Evolutionary conservation across 1,139 yeast genomes (phyloP), one percentile per base, ranked within the genome.

Genomic region (Blastobotrys apis): DNA sequence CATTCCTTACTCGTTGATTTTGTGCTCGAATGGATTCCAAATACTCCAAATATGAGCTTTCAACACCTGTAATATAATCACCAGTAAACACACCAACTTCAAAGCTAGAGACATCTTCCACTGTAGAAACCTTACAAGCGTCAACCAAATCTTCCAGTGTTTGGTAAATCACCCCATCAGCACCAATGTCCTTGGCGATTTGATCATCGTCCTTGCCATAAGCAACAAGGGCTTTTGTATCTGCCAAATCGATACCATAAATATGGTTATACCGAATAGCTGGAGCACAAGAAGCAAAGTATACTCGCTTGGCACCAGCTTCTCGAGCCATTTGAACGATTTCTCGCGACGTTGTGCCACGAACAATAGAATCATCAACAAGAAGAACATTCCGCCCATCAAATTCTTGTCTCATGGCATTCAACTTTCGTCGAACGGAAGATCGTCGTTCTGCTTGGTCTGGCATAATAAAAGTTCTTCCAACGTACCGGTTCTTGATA

Each of bases 21-120:
- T 76, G 77, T 17, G 94, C 94, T 62, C 97, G 78, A 47, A 87
- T 79, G 53, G 75, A 72, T 64, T 90, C 97, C 53, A 92, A 75
- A 61, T 86, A 92, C 57, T 78, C 80, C 48, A 92, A 66, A 65
- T 92, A 90, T 44, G 78, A 77, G 58, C 84, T 82, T 64, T 87
- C 96, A 37, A 82, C 84, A 44, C 97, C 97, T 15, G 98, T 92
- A 51, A 92, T 80, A 64, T 92, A 92, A 53, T 80, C 68, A 43
- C 98, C 98, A 15, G 95, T 92, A 66, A 92, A 92, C n/a, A 92
- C 98, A 63, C 98, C 98, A 43, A 86, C 92, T 68, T 92, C 98
- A 60, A 88, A 92, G 25, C 75, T 72, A 31, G 72, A 67, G 49
- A 84, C 71, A 5, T 50, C 52, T 8, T 44, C 46, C 22, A 41